These are phyloP conservation scores for Cryptococcus jaspeensis DNA, from an alignment of 1,284 basidiomycete genomes.

Conservation along the genomic window DNA sequence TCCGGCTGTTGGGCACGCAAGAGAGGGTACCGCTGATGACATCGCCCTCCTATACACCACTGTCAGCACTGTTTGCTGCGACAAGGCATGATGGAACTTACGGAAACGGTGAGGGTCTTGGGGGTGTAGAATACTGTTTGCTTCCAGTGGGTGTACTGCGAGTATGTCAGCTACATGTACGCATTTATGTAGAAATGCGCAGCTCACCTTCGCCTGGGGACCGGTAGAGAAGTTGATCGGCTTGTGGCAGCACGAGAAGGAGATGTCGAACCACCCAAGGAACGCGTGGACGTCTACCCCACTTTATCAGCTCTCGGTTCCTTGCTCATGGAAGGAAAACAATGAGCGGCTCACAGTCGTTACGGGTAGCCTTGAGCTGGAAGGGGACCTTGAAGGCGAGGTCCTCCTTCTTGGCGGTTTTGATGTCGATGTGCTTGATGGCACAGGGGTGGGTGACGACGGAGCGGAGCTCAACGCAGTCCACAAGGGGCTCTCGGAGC, in stretches of 20 bases:
- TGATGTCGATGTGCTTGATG: conserved; percentile 88
- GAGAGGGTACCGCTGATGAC: conserved; percentile 67
- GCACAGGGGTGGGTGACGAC: conserved; percentile 86
- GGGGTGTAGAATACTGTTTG: conserved; percentile 98
- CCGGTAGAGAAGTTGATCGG: conserved; percentile 93
- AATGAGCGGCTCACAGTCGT: conserved; percentile 71
- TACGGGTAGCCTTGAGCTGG: conserved; percentile 75
- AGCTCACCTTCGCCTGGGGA: conserved; percentile 72
- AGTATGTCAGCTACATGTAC: not conserved
- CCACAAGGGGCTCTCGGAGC: conserved; percentile 91
- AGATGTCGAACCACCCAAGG: conserved; percentile 98
- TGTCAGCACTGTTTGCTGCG: not conserved
- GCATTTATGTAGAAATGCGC: not conserved
- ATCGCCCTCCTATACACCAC: conserved; percentile 58
- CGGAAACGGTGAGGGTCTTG: conserved; percentile 58
- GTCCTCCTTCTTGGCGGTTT: conserved; percentile 93
- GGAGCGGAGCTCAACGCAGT: conserved; percentile 91
- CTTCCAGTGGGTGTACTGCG: conserved; percentile 89
- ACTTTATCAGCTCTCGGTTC: not conserved
- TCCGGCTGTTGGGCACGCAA: conserved; percentile 82
- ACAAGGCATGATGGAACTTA: conserved; percentile 21
- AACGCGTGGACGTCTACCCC: conserved; percentile 89
- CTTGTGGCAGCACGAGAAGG: conserved; percentile 95
- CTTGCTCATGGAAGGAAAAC: not conserved
- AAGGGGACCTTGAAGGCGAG: conserved; percentile 82